Evolutionary conservation across 345 rosid genomes (phyloP).

Genomic region (Viola odorata): DNA sequence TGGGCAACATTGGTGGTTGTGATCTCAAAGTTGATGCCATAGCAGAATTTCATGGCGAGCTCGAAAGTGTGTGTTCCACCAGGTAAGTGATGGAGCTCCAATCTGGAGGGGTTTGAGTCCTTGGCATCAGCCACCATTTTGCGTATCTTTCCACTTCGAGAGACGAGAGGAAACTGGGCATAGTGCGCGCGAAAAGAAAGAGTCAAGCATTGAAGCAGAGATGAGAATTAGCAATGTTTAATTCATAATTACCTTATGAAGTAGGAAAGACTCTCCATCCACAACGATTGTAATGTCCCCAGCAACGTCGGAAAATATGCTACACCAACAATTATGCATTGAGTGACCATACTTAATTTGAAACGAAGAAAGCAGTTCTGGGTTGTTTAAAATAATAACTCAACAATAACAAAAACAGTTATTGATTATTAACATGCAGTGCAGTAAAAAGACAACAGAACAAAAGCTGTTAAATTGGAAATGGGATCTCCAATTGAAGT

Average conservation of each 20-base stretch:
- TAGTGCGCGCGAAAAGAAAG: not conserved
- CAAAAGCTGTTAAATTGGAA: not conserved
- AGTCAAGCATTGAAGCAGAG: not conserved
- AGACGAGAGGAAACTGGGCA: slow-evolving; percentile 72
- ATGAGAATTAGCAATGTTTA: not conserved
- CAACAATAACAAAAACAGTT: not conserved
- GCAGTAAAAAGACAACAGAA: not conserved
- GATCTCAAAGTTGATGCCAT: slow-evolving; percentile 88
- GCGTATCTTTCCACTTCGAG: slow-evolving; percentile 76
- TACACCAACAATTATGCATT: slow-evolving; percentile 22
- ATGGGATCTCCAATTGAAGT: not conserved
- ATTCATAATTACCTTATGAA: slow-evolving; percentile 58
- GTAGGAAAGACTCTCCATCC: slow-evolving; percentile 72
- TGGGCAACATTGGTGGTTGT: slow-evolving; percentile 52
- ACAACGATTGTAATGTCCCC: slow-evolving; percentile 76
- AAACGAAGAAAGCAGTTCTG: not conserved
- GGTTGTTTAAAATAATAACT: not conserved
- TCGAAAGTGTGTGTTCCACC: slow-evolving; percentile 75
- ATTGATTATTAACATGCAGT: not conserved
- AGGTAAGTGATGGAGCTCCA: slow-evolving; percentile 59
- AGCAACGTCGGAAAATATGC: slow-evolving; percentile 85
- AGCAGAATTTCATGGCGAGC: slow-evolving; percentile 84
- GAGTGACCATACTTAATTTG: not conserved
- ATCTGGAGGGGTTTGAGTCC: slow-evolving; percentile 40
- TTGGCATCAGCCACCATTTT: slow-evolving; percentile 54